Evolutionary conservation across 345 rosid genomes (phyloP), one percentile per base, ranked within the genome.

Genomic region (Hibiscus tridactylites): DNA sequence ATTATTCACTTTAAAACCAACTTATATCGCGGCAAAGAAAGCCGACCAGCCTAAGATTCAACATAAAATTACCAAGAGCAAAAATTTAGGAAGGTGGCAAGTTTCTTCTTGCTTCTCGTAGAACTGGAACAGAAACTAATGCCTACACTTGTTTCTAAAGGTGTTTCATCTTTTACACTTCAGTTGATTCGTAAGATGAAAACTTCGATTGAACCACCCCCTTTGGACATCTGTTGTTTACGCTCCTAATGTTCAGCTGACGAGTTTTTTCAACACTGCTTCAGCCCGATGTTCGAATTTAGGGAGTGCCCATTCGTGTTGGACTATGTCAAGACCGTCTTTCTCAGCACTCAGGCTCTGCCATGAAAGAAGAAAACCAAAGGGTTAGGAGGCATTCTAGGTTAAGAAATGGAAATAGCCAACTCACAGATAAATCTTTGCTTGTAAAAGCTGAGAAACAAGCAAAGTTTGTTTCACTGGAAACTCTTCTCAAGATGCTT

Each of bases 261-360:
- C 63, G 28, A 95, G 87, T 76, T 90, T 89, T 80, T 88, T 90
- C 80, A 95, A 79, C 16, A 86, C 91, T 10, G 87, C 85, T 84
- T 95, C 97, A 4, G 98, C 99, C 3, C 91, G 92, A 66, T 84
- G 89, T 88, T 95, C 99, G 9, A 95, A 90, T 73, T 88, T 88
- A 3, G 99, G 98, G n/a, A 92, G 80, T 35, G 90, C 96, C 89
- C 91, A 87, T 29, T 87, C 94, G 37, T 91, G 92, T 69, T 86
- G 92, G 73, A 85, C 56, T 63, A 88, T 87, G 81, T 91, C 95
- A 1, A 91, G 91, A 61, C 91, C 80, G n/a, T 92, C 94, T 67
- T 92, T 88, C 88, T 90, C 96, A 3, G 92, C 96, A 70, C 99
- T 68, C 87, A 95, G 77, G 83, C 87, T 92, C 98, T 95, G 85